Base-by-base conservation (phyloP, 2,329 filamentous ascomycete species). In the Exophiala bonariae region DNA sequence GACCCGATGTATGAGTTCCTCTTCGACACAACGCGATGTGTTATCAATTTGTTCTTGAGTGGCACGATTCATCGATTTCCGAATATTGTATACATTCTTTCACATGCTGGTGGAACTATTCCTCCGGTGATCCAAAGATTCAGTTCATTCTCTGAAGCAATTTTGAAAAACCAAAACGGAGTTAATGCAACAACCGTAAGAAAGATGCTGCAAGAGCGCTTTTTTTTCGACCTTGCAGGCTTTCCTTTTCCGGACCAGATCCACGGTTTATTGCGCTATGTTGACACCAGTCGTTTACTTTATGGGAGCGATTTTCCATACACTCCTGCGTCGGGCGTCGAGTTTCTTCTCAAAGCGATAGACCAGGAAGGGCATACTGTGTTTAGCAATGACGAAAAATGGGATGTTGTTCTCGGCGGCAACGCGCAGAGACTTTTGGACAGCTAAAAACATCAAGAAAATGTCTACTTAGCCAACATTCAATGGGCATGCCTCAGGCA, bases 241-340 rank as follows among this genome's bases (percentile, higher is more conserved):
- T 46, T 47, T 17, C 49, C 52, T 14, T 52, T 49, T 14, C 52
- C 48, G 2, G 52, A 55, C 17, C 52, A 52, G 30, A 46, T 55
- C 6, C 68, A 71, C 42, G 75, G 73, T 1, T 61, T 79, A 44
- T 58, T 79, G 13, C 58, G 71, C 10, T 66, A 71, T 0, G 66
- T 71, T 6, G 63, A 67, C 3, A 63, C 70, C 41, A 61, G 68
- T n/a, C 65, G 66, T 35, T 44, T 80, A 26, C 38, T 80, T 46
- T 80, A 79, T 63, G 77, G 78, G 3, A 77, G 68, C 47, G 76
- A 80, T 55, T 80, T 70, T 48, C 76, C 76, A 0, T 80, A 72
- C 47, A 79, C 75, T 1, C 65, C 66, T 4, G 65, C 62, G 2
- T 49, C 52, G 10, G 19, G 11, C 37, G 19, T 16, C 19, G 10